phyloP scores from a whole-genome alignment of 2,329 filamentous ascomycete species.

The Talaromyces sp. region DNA sequence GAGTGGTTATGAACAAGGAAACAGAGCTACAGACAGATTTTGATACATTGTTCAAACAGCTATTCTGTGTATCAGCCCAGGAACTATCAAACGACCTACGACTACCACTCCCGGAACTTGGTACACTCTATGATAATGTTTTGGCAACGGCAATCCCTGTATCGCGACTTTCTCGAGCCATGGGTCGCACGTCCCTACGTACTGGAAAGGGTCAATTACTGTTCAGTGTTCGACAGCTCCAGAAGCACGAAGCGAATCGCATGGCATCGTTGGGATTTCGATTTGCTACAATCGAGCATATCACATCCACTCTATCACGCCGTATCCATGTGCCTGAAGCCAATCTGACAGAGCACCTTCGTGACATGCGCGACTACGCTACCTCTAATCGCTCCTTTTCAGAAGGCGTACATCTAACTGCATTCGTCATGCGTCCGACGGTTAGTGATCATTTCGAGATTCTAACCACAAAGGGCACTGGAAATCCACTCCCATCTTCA shows the following conservation, averaged over 20 bases:
- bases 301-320: constrained; percentile 68
- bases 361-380: constrained; percentile 64
- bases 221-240: constrained; percentile 71
- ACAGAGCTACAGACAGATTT: constrained; percentile 69
- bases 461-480: constrained; percentile 59
- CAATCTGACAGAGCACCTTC: constrained; percentile 64
- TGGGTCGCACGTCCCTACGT: constrained; percentile 30
- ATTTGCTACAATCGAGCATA: constrained; percentile 72
- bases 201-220: constrained; percentile 74
- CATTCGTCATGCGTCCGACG: constrained; percentile 50
- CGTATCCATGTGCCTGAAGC: constrained; percentile 72
- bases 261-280: constrained; percentile 74
- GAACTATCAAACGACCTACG: constrained; percentile 71
- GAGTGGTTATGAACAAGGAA: constrained; percentile 35
- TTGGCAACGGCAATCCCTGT: constrained; percentile 61
- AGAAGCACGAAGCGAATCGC: constrained; percentile 61
- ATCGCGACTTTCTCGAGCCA: constrained; percentile 31
- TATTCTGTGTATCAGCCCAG: constrained; percentile 78
- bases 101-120: constrained; percentile 64
- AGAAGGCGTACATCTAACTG: constrained; percentile 46
- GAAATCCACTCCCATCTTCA: constrained; percentile 64
- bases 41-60: constrained; percentile 75
- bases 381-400: constrained; percentile 32
- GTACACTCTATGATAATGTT: constrained; percentile 75
- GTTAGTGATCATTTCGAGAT: constrained; percentile 65